Evolutionary conservation across 495 filamentous ascomycete genomes (phyloP), one percentile per base, ranked within the genome.

Genomic region (Talaromyces stipitatus): DNA sequence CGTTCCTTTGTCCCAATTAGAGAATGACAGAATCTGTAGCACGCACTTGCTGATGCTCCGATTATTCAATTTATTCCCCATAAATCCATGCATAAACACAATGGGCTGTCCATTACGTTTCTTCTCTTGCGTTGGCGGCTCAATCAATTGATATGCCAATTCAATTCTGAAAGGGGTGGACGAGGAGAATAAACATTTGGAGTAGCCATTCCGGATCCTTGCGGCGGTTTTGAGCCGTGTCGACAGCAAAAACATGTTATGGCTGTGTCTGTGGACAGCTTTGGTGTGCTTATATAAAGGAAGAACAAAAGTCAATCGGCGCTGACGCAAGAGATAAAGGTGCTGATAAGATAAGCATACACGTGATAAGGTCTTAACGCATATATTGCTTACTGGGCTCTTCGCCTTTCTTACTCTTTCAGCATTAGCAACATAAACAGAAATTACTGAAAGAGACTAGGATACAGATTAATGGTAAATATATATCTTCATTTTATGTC

Each of bases 51-150:
- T 95, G 60, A 98, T 94, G 70, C 82, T 91, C 71, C 92, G 75
- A 66, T 97, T 94, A 64, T 98, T 98, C 77, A 89, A 89, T 72
- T 95, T 97, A 38, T 90, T 95, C 22, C 94, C 94, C 66, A 98
- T 97, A 14, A 98, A 78, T 3, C 94, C 94, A 69, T 98, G 94
- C 70, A 97, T 81, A 59, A 98, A 83, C 61, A 98, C 71, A 57
- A 98, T 87, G 1, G 94, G 90, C 43, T 80, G 66, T 55, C 61
- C 68, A 46, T 80, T 79, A 18, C 67, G 66, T 32, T 57, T 62
- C 33, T 60, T 59, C 36, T 72, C 61, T 52, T 65, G 69, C 16
- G 62, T 67, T 54, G 75, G 70, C 1, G 74, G 74, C 1, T 70
- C 71, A 54, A 69, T 74, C 27, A 75, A 70, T 55, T 77, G 72